Conservation (phyloP, 1,284 basidiomycete species). For the Neotropicomus parvogracilis region DNA sequence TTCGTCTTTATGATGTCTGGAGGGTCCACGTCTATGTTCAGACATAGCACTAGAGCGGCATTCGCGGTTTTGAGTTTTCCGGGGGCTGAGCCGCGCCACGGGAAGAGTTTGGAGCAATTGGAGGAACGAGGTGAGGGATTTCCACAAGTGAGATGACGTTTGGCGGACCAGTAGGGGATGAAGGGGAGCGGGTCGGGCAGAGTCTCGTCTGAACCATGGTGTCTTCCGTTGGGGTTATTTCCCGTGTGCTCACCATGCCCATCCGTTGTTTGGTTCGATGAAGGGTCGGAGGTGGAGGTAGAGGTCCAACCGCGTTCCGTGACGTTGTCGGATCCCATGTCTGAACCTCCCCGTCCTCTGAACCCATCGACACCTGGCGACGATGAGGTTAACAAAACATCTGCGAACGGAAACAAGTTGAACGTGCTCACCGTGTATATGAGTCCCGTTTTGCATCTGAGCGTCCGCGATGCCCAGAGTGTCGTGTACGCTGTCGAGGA, state of each 20-base stretch:
- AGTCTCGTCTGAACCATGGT: conserved; percentile 39
- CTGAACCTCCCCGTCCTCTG: conserved; percentile 34
- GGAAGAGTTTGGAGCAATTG: conserved; percentile 60
- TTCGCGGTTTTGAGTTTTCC: conserved; percentile 89
- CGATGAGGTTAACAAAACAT: conserved; percentile 2
- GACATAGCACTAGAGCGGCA: conserved; percentile 90
- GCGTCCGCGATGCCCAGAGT: background rate
- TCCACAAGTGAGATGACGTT: conserved; percentile 84
- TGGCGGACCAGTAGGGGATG: conserved; percentile 76
- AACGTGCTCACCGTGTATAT: conserved; percentile 22
- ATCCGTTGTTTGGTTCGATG: conserved; percentile 36
- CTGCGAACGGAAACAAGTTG: background rate
- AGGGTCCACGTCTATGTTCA: conserved; percentile 97
- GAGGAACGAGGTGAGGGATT: conserved; percentile 71
- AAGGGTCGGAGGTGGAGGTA: conserved; percentile 42
- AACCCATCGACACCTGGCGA: conserved; percentile 22
- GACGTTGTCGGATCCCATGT: conserved; percentile 40
- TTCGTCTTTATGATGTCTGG: conserved; percentile 97
- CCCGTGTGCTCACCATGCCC: conserved; percentile 21
- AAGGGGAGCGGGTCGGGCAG: conserved; percentile 54
- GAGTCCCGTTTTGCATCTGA: conserved; percentile 32
- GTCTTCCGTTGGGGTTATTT: conserved; percentile 29
- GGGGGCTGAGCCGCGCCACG: conserved; percentile 76
- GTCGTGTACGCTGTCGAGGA: background rate
- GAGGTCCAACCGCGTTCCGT: conserved; percentile 46